Evolutionary conservation across 441 rosid species (phyloP), one percentile per base, ranked within the genome.

Genomic region (Biscutella auriculata): DNA sequence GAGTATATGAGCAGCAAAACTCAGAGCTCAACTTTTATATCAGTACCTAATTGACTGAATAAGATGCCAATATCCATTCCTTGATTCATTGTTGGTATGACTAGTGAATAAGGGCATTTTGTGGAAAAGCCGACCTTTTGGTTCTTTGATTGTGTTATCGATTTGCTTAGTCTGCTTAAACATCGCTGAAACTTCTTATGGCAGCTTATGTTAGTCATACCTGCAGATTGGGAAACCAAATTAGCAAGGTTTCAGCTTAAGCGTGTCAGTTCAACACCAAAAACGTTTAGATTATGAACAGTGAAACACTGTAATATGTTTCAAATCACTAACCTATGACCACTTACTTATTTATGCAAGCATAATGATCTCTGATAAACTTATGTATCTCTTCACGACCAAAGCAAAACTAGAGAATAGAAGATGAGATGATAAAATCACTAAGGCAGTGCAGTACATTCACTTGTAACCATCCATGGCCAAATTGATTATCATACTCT

Each of bases 11-110:
- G 6, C 2, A 49, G 14, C 19, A 60, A 44, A 52, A 30, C 46
- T 79, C 63, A 84, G 19, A 84, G 82, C 66, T 87, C 92, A 36
- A 57, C 14, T 64, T 67, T 84, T 35, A 85, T 30, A 60, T 35
- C 63, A 62, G 55, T 68, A 27, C 94, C 89, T 2, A 90, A 71
- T 53, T 78, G 84, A 62, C 95, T 82, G 44, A 90, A 57, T 40
- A 88, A 16, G 62, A 88, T 88, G 27, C 95, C 98, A 67, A 92
- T 77, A 63, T 86, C 98, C 96, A 92, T 92, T 66, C 95, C 95
- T 73, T 92, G 95, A 8, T 67, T 72, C 86, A 92, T 80, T 4
- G 94, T 92, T 2, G 98, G 98, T 61, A 92, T 82, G 16, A 78
- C 95, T 23, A 69, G 71, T 6, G 83, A 81, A 53, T 84, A 81